These are phyloP conservation scores for Lactarius hatsudake DNA, from an alignment of 768 basidiomycete species.

Conservation along the genomic window DNA sequence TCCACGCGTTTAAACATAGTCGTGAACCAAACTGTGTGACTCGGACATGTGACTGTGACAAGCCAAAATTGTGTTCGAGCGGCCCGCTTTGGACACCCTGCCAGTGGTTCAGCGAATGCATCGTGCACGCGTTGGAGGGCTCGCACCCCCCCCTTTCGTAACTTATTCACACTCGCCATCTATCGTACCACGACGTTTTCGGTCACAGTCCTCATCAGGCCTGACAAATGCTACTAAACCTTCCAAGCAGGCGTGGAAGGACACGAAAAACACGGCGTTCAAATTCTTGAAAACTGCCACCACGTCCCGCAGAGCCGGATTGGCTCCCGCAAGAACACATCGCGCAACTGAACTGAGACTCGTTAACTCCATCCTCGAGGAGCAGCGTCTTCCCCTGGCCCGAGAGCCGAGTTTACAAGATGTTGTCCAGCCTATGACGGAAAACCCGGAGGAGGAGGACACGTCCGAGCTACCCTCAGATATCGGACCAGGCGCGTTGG, in stretches of 20 bases:
- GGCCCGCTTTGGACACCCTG: background rate
- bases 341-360: conserved; percentile 15
- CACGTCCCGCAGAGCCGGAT: background rate
- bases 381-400: background rate
- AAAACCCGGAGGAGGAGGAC: background rate
- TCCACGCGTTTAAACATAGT: conserved; percentile 79
- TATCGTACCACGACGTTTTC: background rate
- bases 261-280: background rate
- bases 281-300: background rate
- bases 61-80: background rate
- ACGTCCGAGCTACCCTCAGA: background rate
- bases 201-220: background rate
- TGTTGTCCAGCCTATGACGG: background rate
- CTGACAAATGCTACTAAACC: background rate
- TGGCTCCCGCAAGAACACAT: conserved; percentile 3
- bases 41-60: too few species aligned
- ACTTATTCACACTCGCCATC: background rate
- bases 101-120: conserved; percentile 7
- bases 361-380: conserved; percentile 17
- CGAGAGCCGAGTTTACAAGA: background rate
- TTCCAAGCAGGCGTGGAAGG: background rate
- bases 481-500: conserved; percentile 32
- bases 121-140: conserved; percentile 13
- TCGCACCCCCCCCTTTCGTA: conserved; percentile 5
- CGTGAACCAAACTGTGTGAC: background rate